Evolutionary conservation across 2,329 filamentous ascomycete genomes (phyloP).

Genomic region (Onygenales sp.): DNA sequence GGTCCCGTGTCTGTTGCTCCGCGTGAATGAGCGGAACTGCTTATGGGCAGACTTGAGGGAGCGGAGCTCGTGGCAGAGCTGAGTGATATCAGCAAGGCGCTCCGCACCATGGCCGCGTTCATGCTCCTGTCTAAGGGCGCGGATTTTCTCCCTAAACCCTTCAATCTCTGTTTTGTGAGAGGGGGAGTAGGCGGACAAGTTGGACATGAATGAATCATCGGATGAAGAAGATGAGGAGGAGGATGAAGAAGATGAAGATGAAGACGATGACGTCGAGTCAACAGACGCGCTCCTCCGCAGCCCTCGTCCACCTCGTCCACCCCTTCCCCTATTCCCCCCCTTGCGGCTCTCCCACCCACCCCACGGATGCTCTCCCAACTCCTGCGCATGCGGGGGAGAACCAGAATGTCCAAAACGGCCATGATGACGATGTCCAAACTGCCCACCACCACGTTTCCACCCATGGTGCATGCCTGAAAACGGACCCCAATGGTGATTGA

Average conservation of each 20-base stretch:
- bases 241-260: slow-evolving; percentile 8
- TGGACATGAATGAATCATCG: neutral
- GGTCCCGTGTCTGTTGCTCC: neutral
- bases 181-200: neutral
- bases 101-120: neutral
- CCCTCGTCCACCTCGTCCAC: neutral
- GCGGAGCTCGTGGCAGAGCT: slow-evolving; percentile 6
- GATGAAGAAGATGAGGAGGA: slow-evolving; percentile 4
- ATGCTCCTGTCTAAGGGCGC: neutral
- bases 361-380: neutral
- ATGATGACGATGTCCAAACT: neutral
- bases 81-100: neutral
- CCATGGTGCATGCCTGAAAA: neutral
- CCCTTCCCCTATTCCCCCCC: neutral
- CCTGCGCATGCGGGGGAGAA: neutral
- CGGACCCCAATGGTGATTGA: neutral
- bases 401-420: neutral
- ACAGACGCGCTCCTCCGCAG: slow-evolving; percentile 6
- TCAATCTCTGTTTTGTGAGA: neutral
- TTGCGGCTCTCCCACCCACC: neutral
- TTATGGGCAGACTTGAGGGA: slow-evolving; percentile 6
- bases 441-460: neutral
- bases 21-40: slow-evolving; percentile 3
- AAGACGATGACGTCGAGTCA: slow-evolving; percentile 8
- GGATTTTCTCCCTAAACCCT: neutral